phyloP scores from a whole-genome alignment of 208 protist species.

The Balamuthia mandrillaris region DNA sequence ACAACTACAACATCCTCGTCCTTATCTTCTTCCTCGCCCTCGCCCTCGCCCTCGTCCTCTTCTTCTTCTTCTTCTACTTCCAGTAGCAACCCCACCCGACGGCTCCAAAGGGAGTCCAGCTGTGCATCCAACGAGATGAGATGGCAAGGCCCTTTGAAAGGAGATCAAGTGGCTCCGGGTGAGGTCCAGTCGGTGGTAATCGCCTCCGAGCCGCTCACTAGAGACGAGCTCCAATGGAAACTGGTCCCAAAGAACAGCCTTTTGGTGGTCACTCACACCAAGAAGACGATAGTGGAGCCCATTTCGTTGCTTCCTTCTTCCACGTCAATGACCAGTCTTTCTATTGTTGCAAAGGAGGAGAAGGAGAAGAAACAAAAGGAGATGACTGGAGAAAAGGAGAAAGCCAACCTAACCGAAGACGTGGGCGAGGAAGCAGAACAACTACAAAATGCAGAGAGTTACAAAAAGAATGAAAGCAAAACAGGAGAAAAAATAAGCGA shows the following conservation, averaged over 20 bases:
- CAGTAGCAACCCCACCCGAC: too few species aligned
- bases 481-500: neutral
- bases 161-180: too few species aligned
- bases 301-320: neutral
- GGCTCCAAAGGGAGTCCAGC: too few species aligned
- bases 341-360: neutral
- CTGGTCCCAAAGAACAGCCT: constrained; percentile 13
- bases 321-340: neutral
- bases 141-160: too few species aligned
- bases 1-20: neutral
- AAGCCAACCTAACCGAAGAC: too few species aligned
- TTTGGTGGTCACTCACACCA: neutral
- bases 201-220: constrained; percentile 8
- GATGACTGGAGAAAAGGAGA: neutral
- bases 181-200: constrained; percentile 3
- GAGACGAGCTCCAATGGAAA: neutral
- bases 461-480: neutral
- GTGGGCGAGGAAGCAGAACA: too few species aligned
- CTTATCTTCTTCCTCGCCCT: too few species aligned
- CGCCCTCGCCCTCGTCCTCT: too few species aligned
- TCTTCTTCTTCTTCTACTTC: too few species aligned
- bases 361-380: neutral
- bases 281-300: neutral
- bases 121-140: too few species aligned
- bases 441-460: neutral